A percentile compares a stretch with the other conserved stretches of the same genome.
phyloP scores from a whole-genome alignment of 768 basidiomycete genomes.

The Tylopilus rubrobrunneus region DNA sequence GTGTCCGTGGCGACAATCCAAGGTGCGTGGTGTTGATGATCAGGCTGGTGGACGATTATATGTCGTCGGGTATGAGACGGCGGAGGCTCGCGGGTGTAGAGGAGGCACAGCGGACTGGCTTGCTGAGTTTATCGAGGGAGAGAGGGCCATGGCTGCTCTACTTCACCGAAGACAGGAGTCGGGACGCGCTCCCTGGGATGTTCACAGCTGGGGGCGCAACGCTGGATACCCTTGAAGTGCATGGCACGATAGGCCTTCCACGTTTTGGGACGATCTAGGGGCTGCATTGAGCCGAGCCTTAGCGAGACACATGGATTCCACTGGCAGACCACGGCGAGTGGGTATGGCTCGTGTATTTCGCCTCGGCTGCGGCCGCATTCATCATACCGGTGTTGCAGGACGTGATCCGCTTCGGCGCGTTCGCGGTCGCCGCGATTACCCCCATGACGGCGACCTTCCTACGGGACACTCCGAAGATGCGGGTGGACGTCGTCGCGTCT shows the following conservation, averaged over 20 bases:
- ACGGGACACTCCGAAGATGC: slow-evolving; percentile 39
- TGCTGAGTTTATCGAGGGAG: slow-evolving; percentile 53
- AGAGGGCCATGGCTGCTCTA: slow-evolving; percentile 47
- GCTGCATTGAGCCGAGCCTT: slow-evolving; percentile 22
- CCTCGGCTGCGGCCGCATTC: slow-evolving; percentile 65
- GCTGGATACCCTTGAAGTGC: slow-evolving; percentile 56
- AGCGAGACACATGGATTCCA: too few relatives aligned
- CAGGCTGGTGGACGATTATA: slow-evolving; percentile 58
- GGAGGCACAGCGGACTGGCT: slow-evolving; percentile 69
- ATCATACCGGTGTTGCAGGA: slow-evolving; percentile 47
- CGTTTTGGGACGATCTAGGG: slow-evolving; percentile 44
- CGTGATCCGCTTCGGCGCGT: slow-evolving; percentile 34
- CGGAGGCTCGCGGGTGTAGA: slow-evolving; percentile 42
- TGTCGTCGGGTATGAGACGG: slow-evolving; percentile 70
- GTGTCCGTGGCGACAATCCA: slow-evolving; percentile 53
- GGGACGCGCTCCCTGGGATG: slow-evolving; percentile 56
- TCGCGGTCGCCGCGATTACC: slow-evolving; percentile 60
- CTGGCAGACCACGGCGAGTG: not conserved
- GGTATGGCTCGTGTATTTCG: slow-evolving; percentile 70
- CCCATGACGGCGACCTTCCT: slow-evolving; percentile 59
- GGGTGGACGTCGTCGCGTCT: too few relatives aligned
- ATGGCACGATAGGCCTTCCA: slow-evolving; percentile 60
- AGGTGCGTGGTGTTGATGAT: slow-evolving; percentile 25
- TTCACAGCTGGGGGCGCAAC: too few relatives aligned
- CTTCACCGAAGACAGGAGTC: slow-evolving; percentile 84